These are phyloP conservation scores for Mycena vulgaris DNA, from an alignment of 768 basidiomycete species.

Conservation along the genomic window DNA sequence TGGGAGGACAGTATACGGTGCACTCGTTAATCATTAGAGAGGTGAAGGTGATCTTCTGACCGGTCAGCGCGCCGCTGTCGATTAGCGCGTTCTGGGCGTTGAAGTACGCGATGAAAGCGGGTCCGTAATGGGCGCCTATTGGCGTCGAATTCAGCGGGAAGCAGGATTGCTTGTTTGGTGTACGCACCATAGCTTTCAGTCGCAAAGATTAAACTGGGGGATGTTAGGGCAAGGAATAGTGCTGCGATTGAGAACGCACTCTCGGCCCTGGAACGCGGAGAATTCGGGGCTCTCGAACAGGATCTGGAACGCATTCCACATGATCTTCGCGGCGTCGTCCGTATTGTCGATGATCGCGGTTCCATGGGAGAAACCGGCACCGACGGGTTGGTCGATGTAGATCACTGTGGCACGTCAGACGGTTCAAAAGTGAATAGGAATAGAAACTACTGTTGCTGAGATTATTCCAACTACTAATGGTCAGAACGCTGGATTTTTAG, in stretches of 20 bases:
- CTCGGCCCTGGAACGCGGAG: conserved; percentile 53
- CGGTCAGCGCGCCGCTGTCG: conserved; percentile 49
- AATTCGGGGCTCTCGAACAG: conserved; percentile 60
- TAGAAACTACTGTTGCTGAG: conserved; percentile 65
- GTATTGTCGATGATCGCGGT: conserved; percentile 56
- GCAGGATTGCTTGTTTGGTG: background rate
- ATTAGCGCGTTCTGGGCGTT: conserved; percentile 61
- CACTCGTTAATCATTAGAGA: conserved; percentile 63
- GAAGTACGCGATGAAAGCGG: conserved; percentile 62
- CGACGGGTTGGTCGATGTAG: conserved; percentile 66
- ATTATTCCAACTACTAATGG: conserved; percentile 60
- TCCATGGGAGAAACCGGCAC: conserved; percentile 63
- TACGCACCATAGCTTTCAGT: conserved; percentile 65
- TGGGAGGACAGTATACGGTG: conserved; percentile 1
- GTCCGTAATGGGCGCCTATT: conserved; percentile 50
- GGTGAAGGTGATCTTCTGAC: conserved; percentile 54
- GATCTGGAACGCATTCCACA: conserved; percentile 64
- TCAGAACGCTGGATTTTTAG: background rate
- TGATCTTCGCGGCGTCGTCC: conserved; percentile 55
- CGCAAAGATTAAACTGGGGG: conserved; percentile 58
- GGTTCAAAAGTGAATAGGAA: conserved; percentile 41
- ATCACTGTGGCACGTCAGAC: conserved; percentile 56
- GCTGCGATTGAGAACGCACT: too few relatives aligned
- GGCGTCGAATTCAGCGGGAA: background rate
- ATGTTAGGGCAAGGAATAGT: background rate